These are phyloP conservation scores for Pyricularia pennisetigena DNA, from an alignment of 2,329 filamentous ascomycete genomes.

Conservation along the genomic window DNA sequence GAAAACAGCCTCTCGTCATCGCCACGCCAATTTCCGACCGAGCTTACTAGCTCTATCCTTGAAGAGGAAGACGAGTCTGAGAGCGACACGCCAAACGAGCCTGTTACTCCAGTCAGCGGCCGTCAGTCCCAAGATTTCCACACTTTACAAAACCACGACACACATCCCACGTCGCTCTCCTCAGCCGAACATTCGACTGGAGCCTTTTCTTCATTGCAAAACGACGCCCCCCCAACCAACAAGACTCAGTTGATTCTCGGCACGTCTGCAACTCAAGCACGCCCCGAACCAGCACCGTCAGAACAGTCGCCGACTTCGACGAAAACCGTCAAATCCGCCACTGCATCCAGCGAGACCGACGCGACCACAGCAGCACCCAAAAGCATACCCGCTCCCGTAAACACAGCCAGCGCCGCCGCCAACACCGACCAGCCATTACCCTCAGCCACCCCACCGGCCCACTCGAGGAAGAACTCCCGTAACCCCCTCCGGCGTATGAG, in stretches of 20 bases:
- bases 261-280: constrained; percentile 9
- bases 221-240: constrained; percentile 3
- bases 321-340: background rate
- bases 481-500: constrained; percentile 27
- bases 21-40: constrained; percentile 36
- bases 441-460: constrained; percentile 20
- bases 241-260: constrained; percentile 14
- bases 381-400: background rate
- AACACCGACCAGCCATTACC: background rate
- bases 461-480: constrained; percentile 28
- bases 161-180: constrained; percentile 12
- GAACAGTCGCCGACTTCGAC: background rate
- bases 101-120: constrained; percentile 50
- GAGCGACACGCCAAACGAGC: constrained; percentile 49
- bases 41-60: constrained; percentile 41
- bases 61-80: constrained; percentile 51
- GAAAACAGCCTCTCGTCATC: constrained; percentile 26
- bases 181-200: constrained; percentile 15
- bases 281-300: constrained; percentile 1
- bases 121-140: constrained; percentile 47
- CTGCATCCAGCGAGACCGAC: background rate
- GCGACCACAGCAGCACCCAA: background rate
- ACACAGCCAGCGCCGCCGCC: background rate
- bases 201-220: constrained; percentile 6
- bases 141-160: constrained; percentile 28